Evolutionary conservation across 345 rosid species (phyloP), one percentile per base, ranked within the genome.

Genomic region (Gossypium stocksii): DNA sequence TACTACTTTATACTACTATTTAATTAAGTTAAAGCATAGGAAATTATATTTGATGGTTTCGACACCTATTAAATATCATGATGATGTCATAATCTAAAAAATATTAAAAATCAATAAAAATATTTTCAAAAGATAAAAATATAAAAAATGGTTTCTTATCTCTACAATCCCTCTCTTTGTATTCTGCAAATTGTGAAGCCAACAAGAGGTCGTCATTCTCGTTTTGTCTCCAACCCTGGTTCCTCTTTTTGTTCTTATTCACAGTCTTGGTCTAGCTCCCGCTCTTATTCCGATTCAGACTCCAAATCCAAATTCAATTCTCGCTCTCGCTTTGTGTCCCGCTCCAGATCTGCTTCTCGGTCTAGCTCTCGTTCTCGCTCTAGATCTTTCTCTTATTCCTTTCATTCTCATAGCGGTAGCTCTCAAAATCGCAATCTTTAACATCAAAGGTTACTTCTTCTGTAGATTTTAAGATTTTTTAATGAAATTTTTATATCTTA

Each of bases 111-210:
- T 34, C 1, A 34, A 34, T 34, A 34, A 34, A 34, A 34, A 34
- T 6, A 34, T 27, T 27, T 27, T 27, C 3, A 2, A 27, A 27
- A 2, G 3, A 27, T 27, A 1, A 27, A 27, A 27, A 27, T 34
- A 1, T 29, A 29, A 29, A 29, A 34, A 34, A 1, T 4, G 90
- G 89, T 81, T 86, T 83, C 78, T 46, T 59, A 9, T 34, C 8
- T 62, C 5, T n/a, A 1, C 49, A 54, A 41, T 62, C 16, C 52
- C 22, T 19, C 0, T 65, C 14, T 43, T 4, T 17, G n/a, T 20
- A 56, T 59, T 29, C 56, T 20, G 19, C 76, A 76, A 7, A 93
- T 88, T 95, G 97, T 93, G 84, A 93, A 91, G 83, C 90, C 91
- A 62, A 69, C 79, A 62, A 83, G 95, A 67, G 91, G 87, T 70